Conservation (phyloP, 257 asterid genomes). For the Solanum chilense region DNA sequence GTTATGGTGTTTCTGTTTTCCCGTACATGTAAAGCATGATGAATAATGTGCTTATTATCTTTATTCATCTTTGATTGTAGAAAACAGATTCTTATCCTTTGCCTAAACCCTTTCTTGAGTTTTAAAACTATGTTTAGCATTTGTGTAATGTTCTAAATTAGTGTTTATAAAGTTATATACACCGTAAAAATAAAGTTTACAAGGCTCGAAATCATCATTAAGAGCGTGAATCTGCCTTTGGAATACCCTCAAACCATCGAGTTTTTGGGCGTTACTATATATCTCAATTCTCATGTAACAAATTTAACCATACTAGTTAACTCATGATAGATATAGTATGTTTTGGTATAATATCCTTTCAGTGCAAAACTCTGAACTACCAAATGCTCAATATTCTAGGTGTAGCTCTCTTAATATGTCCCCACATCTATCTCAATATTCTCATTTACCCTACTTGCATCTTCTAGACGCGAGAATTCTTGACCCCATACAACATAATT, state of each 20-base stretch:
- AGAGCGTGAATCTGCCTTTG: too few relatives aligned
- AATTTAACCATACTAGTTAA: background rate
- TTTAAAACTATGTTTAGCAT: background rate
- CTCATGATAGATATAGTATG: too few relatives aligned
- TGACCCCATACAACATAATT: background rate
- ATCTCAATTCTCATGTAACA: background rate
- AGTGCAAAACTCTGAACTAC: background rate
- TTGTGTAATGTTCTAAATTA: background rate
- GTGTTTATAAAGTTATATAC: background rate
- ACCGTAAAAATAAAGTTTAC: too few relatives aligned
- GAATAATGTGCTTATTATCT: background rate
- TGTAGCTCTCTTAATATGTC: too few relatives aligned
- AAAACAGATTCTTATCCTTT: background rate
- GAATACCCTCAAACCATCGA: background rate
- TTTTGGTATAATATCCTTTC: background rate
- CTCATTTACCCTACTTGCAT: background rate
- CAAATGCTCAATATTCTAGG: background rate
- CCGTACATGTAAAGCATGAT: too few relatives aligned
- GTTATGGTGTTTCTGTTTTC: background rate
- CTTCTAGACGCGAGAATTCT: background rate
- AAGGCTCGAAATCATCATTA: too few relatives aligned
- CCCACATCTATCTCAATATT: too few relatives aligned
- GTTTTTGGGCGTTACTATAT: too few relatives aligned
- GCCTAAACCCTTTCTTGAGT: background rate
- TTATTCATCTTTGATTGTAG: background rate